Evolutionary conservation across 768 basidiomycete species (phyloP), one percentile per base, ranked within the genome.

Genomic region (Paxillus involutus): DNA sequence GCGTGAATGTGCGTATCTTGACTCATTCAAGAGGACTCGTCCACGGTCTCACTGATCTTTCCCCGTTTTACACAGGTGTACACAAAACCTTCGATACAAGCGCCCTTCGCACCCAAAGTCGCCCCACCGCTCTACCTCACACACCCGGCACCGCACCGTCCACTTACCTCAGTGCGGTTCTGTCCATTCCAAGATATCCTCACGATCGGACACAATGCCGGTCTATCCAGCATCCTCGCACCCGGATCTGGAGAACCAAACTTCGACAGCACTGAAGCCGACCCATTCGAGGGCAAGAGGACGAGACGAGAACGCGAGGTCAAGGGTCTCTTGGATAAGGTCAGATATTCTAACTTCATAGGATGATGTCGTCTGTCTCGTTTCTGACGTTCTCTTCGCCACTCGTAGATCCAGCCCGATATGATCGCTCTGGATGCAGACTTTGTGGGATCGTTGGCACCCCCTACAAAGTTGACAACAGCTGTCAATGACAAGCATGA

Each of bases 161-260:
- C 94, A 6, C 79, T 96, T 21, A 77, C 80, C 0, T 86, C 83
- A 4, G 73, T 91, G 21, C 78, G 84, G n/a, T 99, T 97, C 68
- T 85, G 86, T 58, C 96, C 94, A 12, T 95, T 88, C 75, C 88
- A 90, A 62, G 94, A 96, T 71, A 74, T 91, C 29, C 80, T 96
- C 19, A 86, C 85, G 0, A 75, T 95, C 42, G 89, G 91, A 1
- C 94, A 95, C 67, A 66, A 78, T 5, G 77, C 76, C 0, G 96
- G 96, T 1, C 75, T 98, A 16, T 91, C 91, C 4, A 89, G 83
- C 40, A 80, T 98, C 47, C 78, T 98, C 51, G 87, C 98, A 0
- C 97, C 97, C 0, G 96, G 96, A 26, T 75, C 86, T 9, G 97
- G 96, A 33, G 95, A 98, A 70, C 84, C 95, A 44, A 94, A 97